Evolutionary conservation across 2,329 filamentous ascomycete species (phyloP), one percentile per base, ranked within the genome.

Genomic region (Penicillium corylophilum): DNA sequence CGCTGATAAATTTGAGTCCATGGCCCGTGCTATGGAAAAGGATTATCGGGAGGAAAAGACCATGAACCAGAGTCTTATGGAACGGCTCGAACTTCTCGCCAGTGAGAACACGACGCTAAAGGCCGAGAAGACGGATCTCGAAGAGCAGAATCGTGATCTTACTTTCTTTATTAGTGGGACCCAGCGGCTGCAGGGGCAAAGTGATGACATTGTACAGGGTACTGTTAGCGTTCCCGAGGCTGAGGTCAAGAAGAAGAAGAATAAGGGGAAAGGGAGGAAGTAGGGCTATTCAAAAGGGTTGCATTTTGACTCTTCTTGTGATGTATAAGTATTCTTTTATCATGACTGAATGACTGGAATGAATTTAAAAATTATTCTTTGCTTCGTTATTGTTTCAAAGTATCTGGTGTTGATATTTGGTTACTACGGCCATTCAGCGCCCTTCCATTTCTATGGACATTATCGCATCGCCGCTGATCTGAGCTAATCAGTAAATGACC

Each of bases 31-130:
- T 39, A 76, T 97, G 55, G 82, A 88, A 48, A 87, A 87, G 65
- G 83, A 89, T 57, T 83, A 90, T 51, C 86, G 88, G 53, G 93
- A 96, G 70, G 93, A 97, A 73, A 94, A 95, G 72, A 82, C 85
- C 15, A 84, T 97, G 46, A 89, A 86, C 47, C 85, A 90, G 59
- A 88, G 88, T 2, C 76, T 99, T 55, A 82, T 96, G 81, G 80
- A 86, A 68, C 80, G 89, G n/a, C 64, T 97, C 57, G 82, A 86
- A 57, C 85, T 89, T 59, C 71, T 90, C 16, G 77, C 81, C 38
- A 77, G 77, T 53, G 80, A 87, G 67, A 71, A 86, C 1, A 77
- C 77, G 23, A 77, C 77, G 36, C 71, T 88, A 4, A 82, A 81
- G 61, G 56, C 69, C 60, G 54, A 90, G 70, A 87, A 89, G 59